phyloP scores from a whole-genome alignment of 2,329 filamentous ascomycete genomes.

The Sporothrix euskadiensis region DNA sequence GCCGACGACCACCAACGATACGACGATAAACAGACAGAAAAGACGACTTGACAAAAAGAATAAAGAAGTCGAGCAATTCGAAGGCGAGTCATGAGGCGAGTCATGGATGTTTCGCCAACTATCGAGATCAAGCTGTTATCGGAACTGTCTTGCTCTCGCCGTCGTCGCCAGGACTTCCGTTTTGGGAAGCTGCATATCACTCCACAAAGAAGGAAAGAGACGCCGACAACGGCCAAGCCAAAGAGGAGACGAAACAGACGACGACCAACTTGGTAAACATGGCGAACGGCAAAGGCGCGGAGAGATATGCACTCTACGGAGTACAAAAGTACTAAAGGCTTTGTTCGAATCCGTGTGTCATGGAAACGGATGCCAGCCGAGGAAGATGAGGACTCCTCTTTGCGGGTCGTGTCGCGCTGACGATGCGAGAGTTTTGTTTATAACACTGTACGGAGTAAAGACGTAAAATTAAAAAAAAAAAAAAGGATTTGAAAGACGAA shows the following conservation, averaged over 20 bases:
- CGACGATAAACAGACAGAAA: not conserved
- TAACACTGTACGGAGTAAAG: not conserved
- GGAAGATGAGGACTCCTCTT: not conserved
- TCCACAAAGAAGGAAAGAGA: not conserved
- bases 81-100: not conserved
- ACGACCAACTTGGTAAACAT: not conserved
- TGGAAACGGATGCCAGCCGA: not conserved
- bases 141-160: not conserved
- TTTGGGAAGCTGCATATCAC: not conserved
- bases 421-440: no score
- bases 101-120: not conserved
- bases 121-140: not conserved
- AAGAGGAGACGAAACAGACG: not conserved
- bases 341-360: not conserved
- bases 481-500: not conserved
- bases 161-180: constrained; percentile 2
- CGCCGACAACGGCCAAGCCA: not conserved
- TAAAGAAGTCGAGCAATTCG: not conserved
- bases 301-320: not conserved
- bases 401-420: not conserved
- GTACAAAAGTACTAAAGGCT: no score
- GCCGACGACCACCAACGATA: not conserved
- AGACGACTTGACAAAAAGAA: not conserved
- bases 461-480: no score
- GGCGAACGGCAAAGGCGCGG: not conserved